Evolutionary conservation across 176 grass and related monocot genomes (phyloP), one percentile per base, ranked within the genome.

Genomic region (Paspalum notatum): DNA sequence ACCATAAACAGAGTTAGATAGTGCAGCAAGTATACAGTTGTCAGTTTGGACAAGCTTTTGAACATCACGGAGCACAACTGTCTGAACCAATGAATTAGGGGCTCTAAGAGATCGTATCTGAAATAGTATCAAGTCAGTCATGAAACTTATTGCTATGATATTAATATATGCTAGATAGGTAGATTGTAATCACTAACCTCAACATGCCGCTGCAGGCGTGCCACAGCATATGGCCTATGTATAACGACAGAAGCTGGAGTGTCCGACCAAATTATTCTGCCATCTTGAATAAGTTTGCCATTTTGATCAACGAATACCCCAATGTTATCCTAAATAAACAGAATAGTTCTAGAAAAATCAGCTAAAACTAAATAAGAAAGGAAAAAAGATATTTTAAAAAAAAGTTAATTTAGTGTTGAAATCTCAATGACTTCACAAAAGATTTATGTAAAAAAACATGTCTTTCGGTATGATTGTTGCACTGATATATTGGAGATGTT

Each of bases 221-320:
- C 97, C 63, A 99, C 82, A 1, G 85, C 97, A 84, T 90, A 95
- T 66, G 97, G 97, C 62, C 67, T 91, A 72, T 96, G 92, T 68
- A 99, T 86, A 79, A 87, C 86, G 51, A 99, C 87, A 79, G 81
- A 91, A 69, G 86, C 74, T 81, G 97, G 93, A 1, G 84, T 88
- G 54, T 99, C 91, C 51, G 92, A 95, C 97, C 97, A 99, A 87
- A 94, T 93, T 90, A 99, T 93, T 79, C 86, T 93, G 27, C 90
- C 97, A 18, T 99, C 93, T 81, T 99, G 97, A 80, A 95, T 82
- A 91, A 93, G 88, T 76, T 95, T 96, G 50, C 96, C 97, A n/a
- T 93, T 99, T 91, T 99, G 93, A 80, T 99, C 93, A 75, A 99
- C 91, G 82, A 99, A 95, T 72, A 99, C 86, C 65, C 97, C 97